These are phyloP conservation scores for Fusarium papillatum DNA, from an alignment of 2,329 filamentous ascomycete genomes.

Conservation along the genomic window DNA sequence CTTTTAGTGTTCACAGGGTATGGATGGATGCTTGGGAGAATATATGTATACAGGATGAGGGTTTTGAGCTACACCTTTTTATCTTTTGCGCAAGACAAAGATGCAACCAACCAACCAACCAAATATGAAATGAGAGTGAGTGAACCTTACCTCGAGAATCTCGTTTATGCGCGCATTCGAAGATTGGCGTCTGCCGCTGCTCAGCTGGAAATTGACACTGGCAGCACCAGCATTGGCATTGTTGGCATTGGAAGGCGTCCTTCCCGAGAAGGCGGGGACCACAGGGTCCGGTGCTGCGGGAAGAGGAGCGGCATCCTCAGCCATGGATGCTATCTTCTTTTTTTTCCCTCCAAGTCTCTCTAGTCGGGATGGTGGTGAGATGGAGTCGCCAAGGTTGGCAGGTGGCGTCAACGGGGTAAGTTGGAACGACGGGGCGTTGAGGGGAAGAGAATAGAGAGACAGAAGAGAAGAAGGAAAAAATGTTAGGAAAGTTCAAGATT, in stretches of 20 bases:
- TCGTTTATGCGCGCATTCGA: constrained; percentile 58
- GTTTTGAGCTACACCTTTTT: not conserved
- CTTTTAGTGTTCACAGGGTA: not conserved
- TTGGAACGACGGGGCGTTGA: not conserved
- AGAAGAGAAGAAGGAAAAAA: not conserved
- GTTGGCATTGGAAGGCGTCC: constrained; percentile 30
- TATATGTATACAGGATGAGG: not conserved
- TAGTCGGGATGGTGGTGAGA: not conserved
- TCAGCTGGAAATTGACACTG: constrained; percentile 31
- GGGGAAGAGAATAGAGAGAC: not conserved
- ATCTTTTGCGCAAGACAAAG: not conserved
- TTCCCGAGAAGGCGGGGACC: constrained; percentile 19
- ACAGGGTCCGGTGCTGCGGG: constrained; percentile 12
- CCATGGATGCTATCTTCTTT: not conserved
- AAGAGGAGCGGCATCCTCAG: constrained; percentile 7
- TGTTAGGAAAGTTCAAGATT: not conserved
- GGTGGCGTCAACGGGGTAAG: not conserved
- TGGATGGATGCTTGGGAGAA: not conserved
- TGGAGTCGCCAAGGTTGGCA: not conserved
- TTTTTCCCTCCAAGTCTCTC: too few relatives aligned
- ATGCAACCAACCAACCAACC: not conserved
- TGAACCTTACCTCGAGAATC: constrained; percentile 59
- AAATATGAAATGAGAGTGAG: too few relatives aligned
- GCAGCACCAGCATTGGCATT: not conserved
- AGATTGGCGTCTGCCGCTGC: constrained; percentile 40